A percentile compares a stretch with the other conserved stretches of the same genome.
phyloP scores from a whole-genome alignment of 305 asterid species.

The Fraxinus dipetala region DNA sequence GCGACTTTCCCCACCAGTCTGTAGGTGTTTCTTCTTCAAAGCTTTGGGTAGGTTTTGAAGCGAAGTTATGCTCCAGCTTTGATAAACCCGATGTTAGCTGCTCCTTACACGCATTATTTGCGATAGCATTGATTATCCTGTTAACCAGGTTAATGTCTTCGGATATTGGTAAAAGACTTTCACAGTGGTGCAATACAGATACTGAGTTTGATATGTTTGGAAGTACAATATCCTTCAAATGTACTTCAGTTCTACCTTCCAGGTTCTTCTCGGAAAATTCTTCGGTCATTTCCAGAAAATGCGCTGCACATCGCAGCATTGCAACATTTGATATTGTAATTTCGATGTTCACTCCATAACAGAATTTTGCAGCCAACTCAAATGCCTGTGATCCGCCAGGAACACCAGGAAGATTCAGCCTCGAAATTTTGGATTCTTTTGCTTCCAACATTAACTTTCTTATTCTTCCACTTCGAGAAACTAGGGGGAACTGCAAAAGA shows the following conservation, averaged over 20 bases:
- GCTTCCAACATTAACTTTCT: constrained; percentile 60
- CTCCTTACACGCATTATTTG: constrained; percentile 79
- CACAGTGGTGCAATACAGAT: constrained; percentile 70
- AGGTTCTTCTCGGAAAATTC: constrained; percentile 73
- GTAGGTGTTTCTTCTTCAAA: constrained; percentile 49
- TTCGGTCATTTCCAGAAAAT: constrained; percentile 83
- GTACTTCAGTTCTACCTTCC: constrained; percentile 55
- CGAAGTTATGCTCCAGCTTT: constrained; percentile 64
- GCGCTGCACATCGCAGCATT: constrained; percentile 64
- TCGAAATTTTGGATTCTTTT: constrained; percentile 61
- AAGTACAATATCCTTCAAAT: constrained; percentile 54
- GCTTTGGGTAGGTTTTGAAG: constrained; percentile 36
- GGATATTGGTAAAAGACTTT: constrained; percentile 48
- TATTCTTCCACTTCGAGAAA: constrained; percentile 78
- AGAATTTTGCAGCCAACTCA: constrained; percentile 84
- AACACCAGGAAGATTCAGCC: constrained; percentile 51
- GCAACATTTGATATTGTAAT: constrained; percentile 60
- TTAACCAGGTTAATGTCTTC: constrained; percentile 63
- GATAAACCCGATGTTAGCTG: constrained; percentile 79
- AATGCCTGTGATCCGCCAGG: constrained; percentile 92
- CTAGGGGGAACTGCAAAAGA: constrained; percentile 70
- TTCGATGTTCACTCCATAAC: constrained; percentile 75
- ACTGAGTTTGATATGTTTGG: constrained; percentile 60
- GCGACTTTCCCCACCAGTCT: constrained; percentile 88
- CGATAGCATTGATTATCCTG: constrained; percentile 60